Percentiles rank a stretch among this genome's conserved stretches.
These are phyloP conservation scores for Iris pallida DNA, from an alignment of 116 monocot species.

Conservation along the genomic window DNA sequence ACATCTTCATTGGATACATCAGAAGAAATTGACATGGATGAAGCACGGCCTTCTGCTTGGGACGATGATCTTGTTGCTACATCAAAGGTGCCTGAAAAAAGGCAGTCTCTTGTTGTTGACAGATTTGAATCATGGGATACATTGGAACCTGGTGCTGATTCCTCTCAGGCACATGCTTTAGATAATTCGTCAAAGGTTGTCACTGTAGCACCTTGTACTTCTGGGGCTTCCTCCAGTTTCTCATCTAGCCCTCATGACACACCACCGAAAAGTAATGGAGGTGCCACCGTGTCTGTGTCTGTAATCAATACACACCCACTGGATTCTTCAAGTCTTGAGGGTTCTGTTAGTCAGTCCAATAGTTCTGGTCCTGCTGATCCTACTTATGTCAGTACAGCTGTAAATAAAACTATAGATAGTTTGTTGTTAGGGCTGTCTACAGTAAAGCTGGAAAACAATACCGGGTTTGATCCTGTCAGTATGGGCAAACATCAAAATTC, in stretches of 20 bases:
- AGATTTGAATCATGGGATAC: not conserved
- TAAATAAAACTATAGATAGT: constrained; percentile 22
- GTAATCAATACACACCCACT: not conserved
- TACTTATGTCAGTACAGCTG: constrained; percentile 8
- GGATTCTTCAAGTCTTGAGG: not conserved
- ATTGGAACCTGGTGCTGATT: too few species aligned
- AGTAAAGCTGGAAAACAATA: constrained; percentile 22
- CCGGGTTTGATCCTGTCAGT: constrained; percentile 1
- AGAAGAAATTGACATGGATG: constrained; percentile 6
- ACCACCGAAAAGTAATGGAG: not conserved
- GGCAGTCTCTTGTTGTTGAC: not conserved
- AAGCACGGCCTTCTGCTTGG: constrained; percentile 11
- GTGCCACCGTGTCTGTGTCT: constrained; percentile 3
- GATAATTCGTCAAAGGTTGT: not conserved
- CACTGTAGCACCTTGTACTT: not conserved
- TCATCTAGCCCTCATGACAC: not conserved
- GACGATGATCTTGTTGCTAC: constrained; percentile 31
- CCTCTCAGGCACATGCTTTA: too few species aligned
- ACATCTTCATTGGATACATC: not conserved
- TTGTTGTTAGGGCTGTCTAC: constrained; percentile 26
- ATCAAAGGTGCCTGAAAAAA: constrained; percentile 2
- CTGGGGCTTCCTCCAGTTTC: constrained; percentile 8
- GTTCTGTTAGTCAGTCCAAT: constrained; percentile 9
- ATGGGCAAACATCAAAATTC: constrained; percentile 14
- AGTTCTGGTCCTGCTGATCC: constrained; percentile 5